Conservation (phyloP, 2,329 filamentous ascomycete genomes). For the Colletotrichum lupini region DNA sequence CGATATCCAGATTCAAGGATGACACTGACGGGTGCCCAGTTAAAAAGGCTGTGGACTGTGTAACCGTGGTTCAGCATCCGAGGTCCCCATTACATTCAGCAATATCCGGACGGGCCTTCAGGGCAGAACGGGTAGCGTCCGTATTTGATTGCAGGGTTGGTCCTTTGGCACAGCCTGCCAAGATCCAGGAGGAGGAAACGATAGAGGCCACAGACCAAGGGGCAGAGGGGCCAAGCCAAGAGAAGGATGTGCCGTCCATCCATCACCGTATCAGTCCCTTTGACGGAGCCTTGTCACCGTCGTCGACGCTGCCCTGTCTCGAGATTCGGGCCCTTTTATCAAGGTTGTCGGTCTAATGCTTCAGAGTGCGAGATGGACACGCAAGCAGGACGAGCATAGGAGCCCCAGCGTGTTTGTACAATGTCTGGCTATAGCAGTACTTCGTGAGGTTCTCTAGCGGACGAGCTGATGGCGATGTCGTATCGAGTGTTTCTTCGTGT, state of each 20-base stretch:
- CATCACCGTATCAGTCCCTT: background rate
- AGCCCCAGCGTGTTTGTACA: background rate
- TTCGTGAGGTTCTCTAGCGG: too few species aligned
- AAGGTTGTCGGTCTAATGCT: background rate
- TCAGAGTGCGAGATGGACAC: background rate
- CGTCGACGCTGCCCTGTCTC: background rate
- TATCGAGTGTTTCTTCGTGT: background rate
- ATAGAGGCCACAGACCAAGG: slow-evolving; percentile 20
- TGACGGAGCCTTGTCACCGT: background rate
- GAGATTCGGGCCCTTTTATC: background rate
- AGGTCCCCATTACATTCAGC: background rate
- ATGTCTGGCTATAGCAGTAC: background rate
- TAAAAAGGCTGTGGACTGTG: background rate
- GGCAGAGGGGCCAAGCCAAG: slow-evolving; percentile 22
- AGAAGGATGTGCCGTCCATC: slow-evolving; percentile 16
- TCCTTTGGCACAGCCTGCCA: slow-evolving; percentile 28
- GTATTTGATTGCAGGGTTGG: slow-evolving; percentile 22
- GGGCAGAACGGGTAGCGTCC: slow-evolving; percentile 16
- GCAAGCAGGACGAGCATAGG: background rate
- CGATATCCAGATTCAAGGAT: slow-evolving; percentile 12
- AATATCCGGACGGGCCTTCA: background rate
- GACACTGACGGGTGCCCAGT: background rate
- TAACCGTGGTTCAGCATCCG: slow-evolving; percentile 9
- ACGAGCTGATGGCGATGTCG: background rate
- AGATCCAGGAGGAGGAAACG: slow-evolving; percentile 13